Evolutionary conservation across 1,284 basidiomycete species (phyloP).

Genomic region (Lentinula novae-zelandiae): DNA sequence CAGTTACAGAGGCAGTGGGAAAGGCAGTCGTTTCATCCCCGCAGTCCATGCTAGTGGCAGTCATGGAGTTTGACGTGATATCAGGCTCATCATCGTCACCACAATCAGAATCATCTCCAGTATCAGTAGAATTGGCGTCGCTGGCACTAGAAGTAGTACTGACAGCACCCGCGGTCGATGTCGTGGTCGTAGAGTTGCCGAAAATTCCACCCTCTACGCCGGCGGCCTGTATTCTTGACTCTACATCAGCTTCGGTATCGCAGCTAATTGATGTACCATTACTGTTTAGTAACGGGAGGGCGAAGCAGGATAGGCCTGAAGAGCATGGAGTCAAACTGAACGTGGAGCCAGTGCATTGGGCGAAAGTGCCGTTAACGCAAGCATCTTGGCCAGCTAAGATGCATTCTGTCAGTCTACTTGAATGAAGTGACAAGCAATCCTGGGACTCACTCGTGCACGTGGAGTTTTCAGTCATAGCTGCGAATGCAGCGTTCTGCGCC

Average conservation of each 20-base stretch:
- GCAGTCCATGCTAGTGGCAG: neutral
- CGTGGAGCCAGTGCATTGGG: constrained; percentile 37
- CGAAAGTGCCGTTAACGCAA: constrained; percentile 28
- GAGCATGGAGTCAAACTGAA: constrained; percentile 35
- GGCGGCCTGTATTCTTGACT: constrained; percentile 37
- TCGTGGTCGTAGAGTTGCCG: constrained; percentile 19
- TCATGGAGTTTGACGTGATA: neutral
- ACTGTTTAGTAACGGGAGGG: constrained; percentile 49
- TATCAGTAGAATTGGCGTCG: constrained; percentile 2
- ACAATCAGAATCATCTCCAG: neutral
- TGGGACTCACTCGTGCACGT: constrained; percentile 31
- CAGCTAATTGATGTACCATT: constrained; percentile 47
- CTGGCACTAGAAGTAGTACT: neutral
- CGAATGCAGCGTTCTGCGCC: constrained; percentile 47
- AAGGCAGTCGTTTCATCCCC: neutral
- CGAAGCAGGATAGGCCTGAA: constrained; percentile 38
- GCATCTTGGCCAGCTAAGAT: constrained; percentile 36
- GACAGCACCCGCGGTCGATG: constrained; percentile 11
- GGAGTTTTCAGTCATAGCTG: constrained; percentile 34
- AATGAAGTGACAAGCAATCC: neutral
- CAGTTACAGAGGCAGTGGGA: neutral
- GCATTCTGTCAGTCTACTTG: neutral
- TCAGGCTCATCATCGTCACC: neutral
- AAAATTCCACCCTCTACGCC: constrained; percentile 44
- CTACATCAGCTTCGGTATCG: constrained; percentile 37